These are phyloP conservation scores for Boletus insuetus DNA, from an alignment of 768 basidiomycete species.

Conservation along the genomic window DNA sequence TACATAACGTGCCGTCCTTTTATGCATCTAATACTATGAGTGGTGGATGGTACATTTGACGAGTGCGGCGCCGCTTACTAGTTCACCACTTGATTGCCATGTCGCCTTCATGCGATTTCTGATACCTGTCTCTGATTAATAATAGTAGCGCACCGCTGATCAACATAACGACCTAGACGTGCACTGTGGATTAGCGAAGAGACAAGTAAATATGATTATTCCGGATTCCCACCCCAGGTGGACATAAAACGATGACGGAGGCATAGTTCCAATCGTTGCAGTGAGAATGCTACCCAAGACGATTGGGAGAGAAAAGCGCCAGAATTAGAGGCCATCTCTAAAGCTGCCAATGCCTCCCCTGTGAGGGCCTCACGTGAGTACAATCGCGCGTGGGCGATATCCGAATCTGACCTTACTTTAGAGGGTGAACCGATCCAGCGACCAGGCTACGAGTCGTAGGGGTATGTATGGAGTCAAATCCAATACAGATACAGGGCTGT, in stretches of 20 bases:
- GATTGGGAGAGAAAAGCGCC: slow-evolving; percentile 25
- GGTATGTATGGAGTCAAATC: slow-evolving; percentile 11
- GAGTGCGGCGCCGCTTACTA: too few relatives aligned
- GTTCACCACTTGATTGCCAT: too few relatives aligned
- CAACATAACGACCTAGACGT: slow-evolving; percentile 12
- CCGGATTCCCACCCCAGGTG: slow-evolving; percentile 18
- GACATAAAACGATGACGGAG: slow-evolving; percentile 23
- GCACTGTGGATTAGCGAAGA: not conserved
- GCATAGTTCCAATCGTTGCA: slow-evolving; percentile 16
- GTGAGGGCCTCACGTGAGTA: not conserved
- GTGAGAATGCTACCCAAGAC: slow-evolving; percentile 30
- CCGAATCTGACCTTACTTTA: slow-evolving; percentile 23
- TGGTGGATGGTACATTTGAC: too few relatives aligned
- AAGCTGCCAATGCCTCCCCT: slow-evolving; percentile 31
- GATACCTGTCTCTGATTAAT: slow-evolving; percentile 23
- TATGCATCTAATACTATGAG: too few relatives aligned
- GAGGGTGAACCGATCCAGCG: slow-evolving; percentile 27
- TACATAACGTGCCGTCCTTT: too few relatives aligned
- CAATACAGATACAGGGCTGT: slow-evolving; percentile 19
- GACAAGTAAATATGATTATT: not conserved
- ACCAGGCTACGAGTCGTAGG: slow-evolving; percentile 27
- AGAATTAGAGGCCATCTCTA: slow-evolving; percentile 25
- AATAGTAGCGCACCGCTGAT: slow-evolving; percentile 17
- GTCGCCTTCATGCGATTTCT: too few relatives aligned
- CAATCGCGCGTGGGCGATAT: too few relatives aligned